Evolutionary conservation across 805 yeast genomes (phyloP).

Genomic region (Lipomyces lipofer): DNA sequence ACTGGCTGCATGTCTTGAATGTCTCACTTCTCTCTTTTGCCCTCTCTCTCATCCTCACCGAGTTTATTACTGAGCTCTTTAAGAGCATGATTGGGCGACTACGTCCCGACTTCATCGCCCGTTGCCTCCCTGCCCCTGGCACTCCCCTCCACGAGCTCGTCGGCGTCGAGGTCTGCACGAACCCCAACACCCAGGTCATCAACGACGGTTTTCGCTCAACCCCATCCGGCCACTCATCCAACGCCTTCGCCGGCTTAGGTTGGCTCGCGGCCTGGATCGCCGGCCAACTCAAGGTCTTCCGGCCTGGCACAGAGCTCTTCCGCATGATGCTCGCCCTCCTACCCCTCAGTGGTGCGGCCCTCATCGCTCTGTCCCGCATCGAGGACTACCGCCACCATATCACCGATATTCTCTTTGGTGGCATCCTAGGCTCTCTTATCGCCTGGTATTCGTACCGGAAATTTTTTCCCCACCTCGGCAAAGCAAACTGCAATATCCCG

Average conservation of each 20-base stretch:
- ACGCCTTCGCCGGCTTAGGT: conserved; percentile 52
- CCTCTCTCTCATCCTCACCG: conserved; percentile 29
- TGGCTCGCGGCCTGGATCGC: conserved; percentile 53
- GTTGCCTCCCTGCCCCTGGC: conserved; percentile 67
- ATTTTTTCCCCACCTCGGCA: conserved; percentile 47
- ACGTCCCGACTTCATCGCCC: conserved; percentile 87
- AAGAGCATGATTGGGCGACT: conserved; percentile 88
- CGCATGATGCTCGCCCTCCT: conserved; percentile 35
- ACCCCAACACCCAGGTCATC: conserved; percentile 37
- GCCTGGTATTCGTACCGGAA: conserved; percentile 62
- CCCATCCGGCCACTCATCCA: conserved; percentile 62
- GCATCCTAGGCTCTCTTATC: conserved; percentile 59
- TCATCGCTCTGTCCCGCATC: conserved; percentile 83
- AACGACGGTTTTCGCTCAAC: conserved; percentile 58
- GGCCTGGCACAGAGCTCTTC: conserved; percentile 37
- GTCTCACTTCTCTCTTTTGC: conserved; percentile 31
- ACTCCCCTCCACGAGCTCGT: conserved; percentile 50
- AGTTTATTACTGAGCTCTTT: conserved; percentile 65
- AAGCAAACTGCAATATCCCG: conserved; percentile 31
- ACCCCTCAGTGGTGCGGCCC: conserved; percentile 49
- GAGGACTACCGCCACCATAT: conserved; percentile 94
- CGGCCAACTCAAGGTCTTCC: conserved; percentile 51
- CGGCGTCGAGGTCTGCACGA: conserved; percentile 44
- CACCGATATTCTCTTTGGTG: conserved; percentile 79
- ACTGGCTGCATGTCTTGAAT: conserved; percentile 29